Percentiles rank a stretch among this genome's conserved stretches.
These are phyloP conservation scores for Haplosporangium sp. DNA, from an alignment of 371 early-diverging fungal genomes.

Conservation along the genomic window DNA sequence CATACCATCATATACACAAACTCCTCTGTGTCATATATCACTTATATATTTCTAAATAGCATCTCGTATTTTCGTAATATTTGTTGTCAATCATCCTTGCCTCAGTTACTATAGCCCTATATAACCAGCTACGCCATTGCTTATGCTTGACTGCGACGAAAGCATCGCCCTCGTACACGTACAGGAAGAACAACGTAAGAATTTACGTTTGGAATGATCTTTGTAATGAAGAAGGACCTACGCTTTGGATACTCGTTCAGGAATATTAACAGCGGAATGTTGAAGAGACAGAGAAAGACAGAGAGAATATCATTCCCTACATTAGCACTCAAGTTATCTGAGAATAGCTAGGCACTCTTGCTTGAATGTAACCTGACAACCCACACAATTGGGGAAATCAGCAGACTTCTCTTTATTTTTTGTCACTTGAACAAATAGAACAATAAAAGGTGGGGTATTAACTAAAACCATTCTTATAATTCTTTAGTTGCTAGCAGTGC, in stretches of 20 bases:
- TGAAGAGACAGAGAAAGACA: background rate
- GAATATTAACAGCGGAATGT: background rate
- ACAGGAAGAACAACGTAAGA: slow-evolving; percentile 38
- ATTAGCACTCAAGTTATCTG: background rate
- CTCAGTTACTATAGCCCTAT: background rate
- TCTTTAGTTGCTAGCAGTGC: slow-evolving; percentile 42
- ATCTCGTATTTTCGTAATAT: too few relatives aligned
- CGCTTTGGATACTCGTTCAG: background rate
- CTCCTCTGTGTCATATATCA: too few relatives aligned
- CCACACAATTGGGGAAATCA: background rate
- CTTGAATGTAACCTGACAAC: background rate
- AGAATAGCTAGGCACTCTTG: too few relatives aligned
- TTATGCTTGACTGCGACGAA: slow-evolving; percentile 57
- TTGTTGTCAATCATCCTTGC: background rate
- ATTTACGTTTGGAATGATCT: background rate
- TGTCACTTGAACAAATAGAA: background rate
- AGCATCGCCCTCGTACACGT: slow-evolving; percentile 50
- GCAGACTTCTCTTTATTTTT: background rate
- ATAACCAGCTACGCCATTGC: background rate
- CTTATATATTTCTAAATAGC: too few relatives aligned
- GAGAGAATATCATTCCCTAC: slow-evolving; percentile 1
- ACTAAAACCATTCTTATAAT: slow-evolving; percentile 11
- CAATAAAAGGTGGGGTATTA: background rate
- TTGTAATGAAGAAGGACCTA: too few relatives aligned
- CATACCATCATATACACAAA: too few relatives aligned